Evolutionary conservation across 768 basidiomycete genomes (phyloP).

Genomic region (Termitomyces sp.): DNA sequence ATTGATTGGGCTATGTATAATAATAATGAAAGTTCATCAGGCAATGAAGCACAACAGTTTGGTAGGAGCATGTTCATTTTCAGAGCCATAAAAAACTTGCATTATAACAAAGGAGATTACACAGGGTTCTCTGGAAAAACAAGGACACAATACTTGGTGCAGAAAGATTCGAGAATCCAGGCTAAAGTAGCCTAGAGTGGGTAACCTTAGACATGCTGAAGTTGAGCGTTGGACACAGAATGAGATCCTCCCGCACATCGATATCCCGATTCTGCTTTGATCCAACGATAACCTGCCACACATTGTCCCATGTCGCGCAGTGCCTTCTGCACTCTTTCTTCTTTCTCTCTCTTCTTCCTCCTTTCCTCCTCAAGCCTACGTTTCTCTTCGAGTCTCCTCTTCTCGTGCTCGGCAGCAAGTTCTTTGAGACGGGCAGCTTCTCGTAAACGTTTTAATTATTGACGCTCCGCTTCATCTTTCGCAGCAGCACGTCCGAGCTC

Average conservation of each 20-base stretch:
- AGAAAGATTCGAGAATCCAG: slow-evolving; percentile 22
- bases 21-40: slow-evolving; percentile 36
- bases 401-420: neutral
- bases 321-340: slow-evolving; percentile 39
- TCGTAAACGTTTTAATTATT: slow-evolving; percentile 28
- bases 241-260: slow-evolving; percentile 18
- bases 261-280: slow-evolving; percentile 19
- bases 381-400: slow-evolving; percentile 5
- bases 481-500: slow-evolving; percentile 14
- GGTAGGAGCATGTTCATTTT: slow-evolving; percentile 27
- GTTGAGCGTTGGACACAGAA: neutral
- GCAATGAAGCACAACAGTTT: slow-evolving; percentile 46
- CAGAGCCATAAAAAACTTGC: neutral
- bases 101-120: slow-evolving; percentile 17
- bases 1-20: slow-evolving; percentile 38
- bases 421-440: slow-evolving; percentile 24
- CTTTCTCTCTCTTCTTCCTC: slow-evolving; percentile 24
- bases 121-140: slow-evolving; percentile 10
- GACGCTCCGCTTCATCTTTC: slow-evolving; percentile 24
- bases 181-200: too few relatives aligned
- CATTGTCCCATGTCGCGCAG: slow-evolving; percentile 53
- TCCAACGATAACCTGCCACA: slow-evolving; percentile 23
- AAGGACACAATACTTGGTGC: slow-evolving; percentile 33
- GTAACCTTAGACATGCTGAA: neutral
- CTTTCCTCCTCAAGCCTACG: slow-evolving; percentile 21